phyloP scores from a whole-genome alignment of 148 eudicot species.

The Suaeda aralocaspica region DNA sequence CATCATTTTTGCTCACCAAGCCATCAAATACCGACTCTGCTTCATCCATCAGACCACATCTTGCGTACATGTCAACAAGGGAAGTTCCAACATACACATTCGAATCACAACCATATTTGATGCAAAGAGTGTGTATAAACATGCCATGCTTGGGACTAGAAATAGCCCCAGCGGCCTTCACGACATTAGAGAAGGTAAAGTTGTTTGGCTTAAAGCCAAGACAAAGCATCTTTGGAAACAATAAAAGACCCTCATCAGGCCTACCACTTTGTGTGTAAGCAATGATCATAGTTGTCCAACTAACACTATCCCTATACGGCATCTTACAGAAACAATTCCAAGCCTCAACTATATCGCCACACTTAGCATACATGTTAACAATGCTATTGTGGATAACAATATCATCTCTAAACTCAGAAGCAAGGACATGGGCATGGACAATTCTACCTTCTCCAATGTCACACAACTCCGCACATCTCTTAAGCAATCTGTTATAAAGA shows the following conservation, averaged over 20 bases:
- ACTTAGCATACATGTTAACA: constrained; percentile 54
- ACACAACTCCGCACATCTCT: constrained; percentile 36
- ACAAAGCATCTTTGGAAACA: constrained; percentile 40
- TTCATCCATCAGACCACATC: constrained; percentile 44
- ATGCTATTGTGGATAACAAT: constrained; percentile 32
- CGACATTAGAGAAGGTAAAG: constrained; percentile 49
- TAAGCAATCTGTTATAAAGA: constrained; percentile 35
- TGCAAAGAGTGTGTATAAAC: constrained; percentile 46
- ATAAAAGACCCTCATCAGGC: constrained; percentile 34
- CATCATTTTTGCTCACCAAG: constrained; percentile 43
- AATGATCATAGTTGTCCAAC: constrained; percentile 53
- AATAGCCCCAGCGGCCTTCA: constrained; percentile 48
- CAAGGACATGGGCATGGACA: constrained; percentile 43
- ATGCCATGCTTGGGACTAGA: constrained; percentile 33
- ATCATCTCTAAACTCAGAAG: constrained; percentile 40
- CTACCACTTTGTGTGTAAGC: constrained; percentile 46
- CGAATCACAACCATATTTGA: constrained; percentile 45
- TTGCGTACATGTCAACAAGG: constrained; percentile 54
- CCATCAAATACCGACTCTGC: constrained; percentile 43
- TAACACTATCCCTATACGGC: constrained; percentile 43
- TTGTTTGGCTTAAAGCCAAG: constrained; percentile 46
- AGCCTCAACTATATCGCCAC: constrained; percentile 41
- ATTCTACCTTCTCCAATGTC: constrained; percentile 40
- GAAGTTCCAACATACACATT: constrained; percentile 56
- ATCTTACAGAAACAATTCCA: constrained; percentile 45